Percentiles rank a stretch among this genome's conserved stretches.
Evolutionary conservation across 495 filamentous ascomycete species (phyloP).

Genomic region (Aspergillus mulundensis): DNA sequence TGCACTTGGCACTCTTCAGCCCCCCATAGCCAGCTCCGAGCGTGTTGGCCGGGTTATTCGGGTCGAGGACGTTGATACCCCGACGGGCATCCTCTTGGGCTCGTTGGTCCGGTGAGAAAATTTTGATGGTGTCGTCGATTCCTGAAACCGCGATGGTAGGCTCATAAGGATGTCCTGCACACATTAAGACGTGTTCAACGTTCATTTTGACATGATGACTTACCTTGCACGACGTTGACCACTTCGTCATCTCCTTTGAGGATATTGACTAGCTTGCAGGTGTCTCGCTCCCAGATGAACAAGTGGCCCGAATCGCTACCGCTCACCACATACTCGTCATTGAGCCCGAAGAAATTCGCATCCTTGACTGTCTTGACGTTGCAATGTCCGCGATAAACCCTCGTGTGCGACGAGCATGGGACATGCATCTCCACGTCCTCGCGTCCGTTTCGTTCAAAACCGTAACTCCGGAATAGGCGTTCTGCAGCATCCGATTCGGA

Average conservation of each 20-base stretch:
- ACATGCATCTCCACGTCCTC: conserved; percentile 50
- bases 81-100: conserved; percentile 55
- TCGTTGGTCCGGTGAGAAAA: conserved; percentile 62
- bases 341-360: conserved; percentile 65
- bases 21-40: conserved; percentile 33
- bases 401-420: conserved; percentile 56
- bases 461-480: conserved; percentile 20
- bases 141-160: conserved; percentile 66
- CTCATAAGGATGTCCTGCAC: conserved; percentile 64
- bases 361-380: conserved; percentile 75
- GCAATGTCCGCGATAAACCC: conserved; percentile 62
- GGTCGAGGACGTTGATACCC: conserved; percentile 52
- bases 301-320: conserved; percentile 66
- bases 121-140: conserved; percentile 73
- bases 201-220: neutral
- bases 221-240: conserved; percentile 69
- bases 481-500: conserved; percentile 30
- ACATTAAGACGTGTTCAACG: neutral
- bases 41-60: conserved; percentile 34
- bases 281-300: conserved; percentile 69
- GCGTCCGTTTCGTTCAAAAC: conserved; percentile 30
- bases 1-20: conserved; percentile 52
- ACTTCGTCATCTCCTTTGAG: conserved; percentile 68
- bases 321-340: conserved; percentile 73
- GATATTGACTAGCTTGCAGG: conserved; percentile 60